These are phyloP conservation scores for Claviceps monticola DNA, from an alignment of 2,329 filamentous ascomycete species.

Conservation along the genomic window DNA sequence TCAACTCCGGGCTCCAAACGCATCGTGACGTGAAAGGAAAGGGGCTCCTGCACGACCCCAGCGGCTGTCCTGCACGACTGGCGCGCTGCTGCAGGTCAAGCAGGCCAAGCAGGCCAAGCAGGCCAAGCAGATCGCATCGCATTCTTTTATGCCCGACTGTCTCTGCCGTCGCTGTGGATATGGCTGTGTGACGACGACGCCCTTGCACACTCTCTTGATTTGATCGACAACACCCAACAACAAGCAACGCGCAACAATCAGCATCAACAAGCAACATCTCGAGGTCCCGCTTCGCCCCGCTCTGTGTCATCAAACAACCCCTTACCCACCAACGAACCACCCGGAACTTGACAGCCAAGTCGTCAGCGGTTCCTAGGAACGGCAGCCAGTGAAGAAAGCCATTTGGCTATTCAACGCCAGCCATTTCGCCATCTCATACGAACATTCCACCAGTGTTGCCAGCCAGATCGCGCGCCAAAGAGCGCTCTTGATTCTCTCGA, in stretches of 20 bases:
- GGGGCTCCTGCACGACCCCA: background rate
- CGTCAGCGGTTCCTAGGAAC: background rate
- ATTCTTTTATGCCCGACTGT: background rate
- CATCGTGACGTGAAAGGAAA: background rate
- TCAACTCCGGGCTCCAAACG: background rate
- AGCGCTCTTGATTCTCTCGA: background rate
- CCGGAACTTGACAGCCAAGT: background rate
- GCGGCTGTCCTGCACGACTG: background rate
- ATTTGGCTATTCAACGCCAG: background rate
- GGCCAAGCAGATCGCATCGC: background rate
- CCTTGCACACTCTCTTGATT: background rate
- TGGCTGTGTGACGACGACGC: background rate
- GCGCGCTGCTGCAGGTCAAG: background rate
- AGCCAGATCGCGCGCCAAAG: background rate
- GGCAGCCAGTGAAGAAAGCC: background rate
- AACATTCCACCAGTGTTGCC: background rate
- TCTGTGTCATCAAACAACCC: background rate
- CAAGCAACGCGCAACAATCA: background rate
- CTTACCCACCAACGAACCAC: background rate
- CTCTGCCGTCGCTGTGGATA: background rate
- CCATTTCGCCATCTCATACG: background rate
- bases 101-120: no score
- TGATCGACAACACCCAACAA: background rate
- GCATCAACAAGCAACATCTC: background rate
- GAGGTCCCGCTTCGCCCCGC: background rate